A percentile compares a stretch with the other conserved stretches of the same genome.
These are phyloP conservation scores for Zymoseptoria tritici DNA, from an alignment of 2,329 filamentous ascomycete species.

Conservation along the genomic window DNA sequence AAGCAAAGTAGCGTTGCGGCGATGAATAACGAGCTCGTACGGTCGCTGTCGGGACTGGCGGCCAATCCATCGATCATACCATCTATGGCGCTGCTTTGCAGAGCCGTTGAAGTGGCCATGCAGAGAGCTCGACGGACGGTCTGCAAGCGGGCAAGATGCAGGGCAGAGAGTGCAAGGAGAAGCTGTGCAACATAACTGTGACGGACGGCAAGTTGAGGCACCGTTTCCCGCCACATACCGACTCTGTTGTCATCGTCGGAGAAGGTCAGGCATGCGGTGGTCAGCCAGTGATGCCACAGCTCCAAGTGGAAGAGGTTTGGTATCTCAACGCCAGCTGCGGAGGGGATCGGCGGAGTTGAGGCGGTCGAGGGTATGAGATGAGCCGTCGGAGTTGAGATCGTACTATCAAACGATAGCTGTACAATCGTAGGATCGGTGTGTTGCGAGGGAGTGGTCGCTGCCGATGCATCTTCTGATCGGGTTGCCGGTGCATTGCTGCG, in stretches of 20 bases:
- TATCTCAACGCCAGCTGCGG: neutral
- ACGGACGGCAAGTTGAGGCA: conserved; percentile 9
- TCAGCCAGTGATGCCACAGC: conserved; percentile 14
- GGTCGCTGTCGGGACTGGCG: neutral
- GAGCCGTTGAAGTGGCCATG: conserved; percentile 3
- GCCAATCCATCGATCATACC: conserved; percentile 12
- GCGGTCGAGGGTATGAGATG: neutral
- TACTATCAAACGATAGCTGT: neutral
- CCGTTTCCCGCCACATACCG: conserved; percentile 6
- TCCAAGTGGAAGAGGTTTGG: conserved; percentile 16
- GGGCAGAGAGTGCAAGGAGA: conserved; percentile 16
- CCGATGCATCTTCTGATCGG: neutral
- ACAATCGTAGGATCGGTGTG: neutral
- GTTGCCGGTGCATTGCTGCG: neutral
- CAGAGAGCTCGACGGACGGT: neutral
- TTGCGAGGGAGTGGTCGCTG: neutral
- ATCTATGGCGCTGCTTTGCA: conserved; percentile 12
- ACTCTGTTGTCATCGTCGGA: conserved; percentile 4
- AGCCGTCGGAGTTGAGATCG: neutral
- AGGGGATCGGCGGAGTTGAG: neutral
- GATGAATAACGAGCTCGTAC: conserved; percentile 7
- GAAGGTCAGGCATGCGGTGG: conserved; percentile 6
- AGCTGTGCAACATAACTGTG: conserved; percentile 15
- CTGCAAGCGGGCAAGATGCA: conserved; percentile 13
- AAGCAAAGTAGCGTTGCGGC: conserved; percentile 13